Base-by-base conservation (phyloP, 495 filamentous ascomycete species). In the Neurospora sp. region DNA sequence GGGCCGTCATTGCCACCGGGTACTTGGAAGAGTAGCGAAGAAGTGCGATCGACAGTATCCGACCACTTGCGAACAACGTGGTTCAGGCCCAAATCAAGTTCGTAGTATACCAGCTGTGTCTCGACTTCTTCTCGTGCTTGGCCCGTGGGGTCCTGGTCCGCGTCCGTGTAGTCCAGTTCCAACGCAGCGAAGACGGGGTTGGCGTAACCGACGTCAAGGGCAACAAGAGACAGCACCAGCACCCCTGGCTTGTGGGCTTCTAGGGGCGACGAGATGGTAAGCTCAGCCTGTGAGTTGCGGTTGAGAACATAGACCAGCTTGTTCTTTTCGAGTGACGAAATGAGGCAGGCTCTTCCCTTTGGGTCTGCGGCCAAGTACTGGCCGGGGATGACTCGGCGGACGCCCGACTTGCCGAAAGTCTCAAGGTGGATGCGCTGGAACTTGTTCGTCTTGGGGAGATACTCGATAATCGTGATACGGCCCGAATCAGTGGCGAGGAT, bases 281-380 rank as follows among this genome's bases (percentile, higher is more conserved):
- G 87, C 79, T 97, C 94, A 40, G 93, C 94, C 82, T 97, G 93
- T 44, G 94, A 88, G 83, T 97, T 97, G 45, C 96, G 91, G 83
- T 98, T 98, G 71, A 99, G 87, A 78, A 98, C 95, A 82, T 98
- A 99, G 79, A 98, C 96, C 76, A 99, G 92, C 84, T 98, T 98
- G 83, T 98, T 98, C 89, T 99, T 99, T 83, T 99, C 96, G 72
- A 96, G 87, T 9, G 94, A 93, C 8, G 96, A 93, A 69, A 98
- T 93, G 76, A 99, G 86, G 81, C 94, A 97, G 42, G 96, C 96
- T 81, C 96, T 88, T 45, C 96, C 96, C 80, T 96, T 96, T 9
- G 96, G 96, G 80, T 99, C 96, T 9, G 91, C 91, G 3, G 94
- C 96, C 22, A 99, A 86, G 78, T 96, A 98, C 79, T 99, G 93